Percentiles rank a stretch among this genome's conserved stretches.
phyloP scores from a whole-genome alignment of 2,329 filamentous ascomycete genomes.

The Paraphoma sp. region DNA sequence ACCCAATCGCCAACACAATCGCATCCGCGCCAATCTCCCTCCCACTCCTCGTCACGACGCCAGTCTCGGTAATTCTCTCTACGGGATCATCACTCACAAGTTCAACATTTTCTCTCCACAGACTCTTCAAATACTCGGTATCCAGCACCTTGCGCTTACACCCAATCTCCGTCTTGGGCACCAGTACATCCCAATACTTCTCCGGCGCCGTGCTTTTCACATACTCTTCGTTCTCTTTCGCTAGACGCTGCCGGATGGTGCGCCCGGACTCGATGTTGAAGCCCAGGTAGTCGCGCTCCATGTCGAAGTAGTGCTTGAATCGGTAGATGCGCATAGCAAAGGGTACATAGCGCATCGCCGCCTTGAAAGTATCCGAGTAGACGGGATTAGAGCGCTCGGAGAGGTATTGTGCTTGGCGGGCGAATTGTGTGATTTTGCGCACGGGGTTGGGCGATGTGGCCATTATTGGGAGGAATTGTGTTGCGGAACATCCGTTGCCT shows the following conservation, averaged over 20 bases:
- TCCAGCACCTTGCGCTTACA: conserved; percentile 59
- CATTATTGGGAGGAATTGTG: conserved; percentile 57
- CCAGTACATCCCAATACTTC: conserved; percentile 53
- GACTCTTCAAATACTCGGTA: conserved; percentile 54
- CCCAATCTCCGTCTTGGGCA: conserved; percentile 54
- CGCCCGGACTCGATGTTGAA: conserved; percentile 50
- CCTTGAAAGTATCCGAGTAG: conserved; percentile 52
- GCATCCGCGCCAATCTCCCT: conserved; percentile 51
- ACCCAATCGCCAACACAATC: conserved; percentile 59
- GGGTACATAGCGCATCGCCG: conserved; percentile 55
- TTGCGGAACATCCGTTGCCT: conserved; percentile 58
- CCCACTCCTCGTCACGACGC: conserved; percentile 50
- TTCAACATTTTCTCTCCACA: conserved; percentile 54
- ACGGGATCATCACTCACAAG: conserved; percentile 52
- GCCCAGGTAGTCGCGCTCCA: conserved; percentile 53
- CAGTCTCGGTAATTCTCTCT: conserved; percentile 45
- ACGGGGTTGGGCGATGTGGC: conserved; percentile 45
- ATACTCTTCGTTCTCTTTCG: conserved; percentile 52
- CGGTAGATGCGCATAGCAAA: conserved; percentile 55
- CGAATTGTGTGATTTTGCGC: conserved; percentile 55
- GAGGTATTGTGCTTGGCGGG: conserved; percentile 60
- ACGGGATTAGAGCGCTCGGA: conserved; percentile 52
- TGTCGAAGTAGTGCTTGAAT: conserved; percentile 50
- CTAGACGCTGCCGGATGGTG: conserved; percentile 45
- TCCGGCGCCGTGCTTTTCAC: conserved; percentile 52